phyloP scores from a whole-genome alignment of 805 yeast species.

The Metschnikowia shivogae region DNA sequence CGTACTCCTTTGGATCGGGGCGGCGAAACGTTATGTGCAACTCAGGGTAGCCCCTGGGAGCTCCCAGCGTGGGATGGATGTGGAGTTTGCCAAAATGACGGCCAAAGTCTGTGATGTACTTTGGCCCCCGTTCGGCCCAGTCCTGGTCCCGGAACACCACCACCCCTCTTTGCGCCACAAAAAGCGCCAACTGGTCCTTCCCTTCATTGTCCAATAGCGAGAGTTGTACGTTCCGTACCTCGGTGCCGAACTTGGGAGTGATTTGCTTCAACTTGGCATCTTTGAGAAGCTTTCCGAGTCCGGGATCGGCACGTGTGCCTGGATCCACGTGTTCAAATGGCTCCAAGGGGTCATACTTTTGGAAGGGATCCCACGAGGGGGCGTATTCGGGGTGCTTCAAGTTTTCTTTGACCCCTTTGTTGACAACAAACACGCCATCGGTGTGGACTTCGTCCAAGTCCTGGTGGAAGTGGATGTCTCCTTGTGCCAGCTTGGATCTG shows the following conservation, averaged over 20 bases:
- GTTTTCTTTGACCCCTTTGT: slow-evolving; percentile 25
- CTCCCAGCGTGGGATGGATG: slow-evolving; percentile 44
- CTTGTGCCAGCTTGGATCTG: background rate
- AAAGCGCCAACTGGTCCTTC: slow-evolving; percentile 31
- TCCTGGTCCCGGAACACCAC: slow-evolving; percentile 33
- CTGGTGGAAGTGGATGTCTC: slow-evolving; percentile 15
- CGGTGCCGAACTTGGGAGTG: slow-evolving; percentile 33
- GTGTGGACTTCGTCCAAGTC: slow-evolving; percentile 28
- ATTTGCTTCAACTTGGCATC: slow-evolving; percentile 17
- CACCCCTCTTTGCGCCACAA: slow-evolving; percentile 33
- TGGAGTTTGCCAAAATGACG: slow-evolving; percentile 38
- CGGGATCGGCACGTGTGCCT: slow-evolving; percentile 24
- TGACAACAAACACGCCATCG: slow-evolving; percentile 27
- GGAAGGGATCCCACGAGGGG: slow-evolving; percentile 32
- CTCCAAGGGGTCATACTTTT: slow-evolving; percentile 28
- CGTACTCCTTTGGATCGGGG: slow-evolving; percentile 26
- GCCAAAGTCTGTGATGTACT: slow-evolving; percentile 30
- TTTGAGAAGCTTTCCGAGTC: slow-evolving; percentile 19
- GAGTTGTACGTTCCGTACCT: slow-evolving; percentile 28
- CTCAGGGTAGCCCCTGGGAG: slow-evolving; percentile 31
- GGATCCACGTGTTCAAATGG: slow-evolving; percentile 26
- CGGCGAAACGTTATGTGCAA: slow-evolving; percentile 35
- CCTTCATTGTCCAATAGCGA: slow-evolving; percentile 23
- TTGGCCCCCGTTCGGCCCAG: slow-evolving; percentile 23
- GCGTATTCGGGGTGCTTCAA: slow-evolving; percentile 24